Evolutionary conservation across 371 early-diverging fungal species (phyloP).

Genomic region (Umbelopsis sp.): DNA sequence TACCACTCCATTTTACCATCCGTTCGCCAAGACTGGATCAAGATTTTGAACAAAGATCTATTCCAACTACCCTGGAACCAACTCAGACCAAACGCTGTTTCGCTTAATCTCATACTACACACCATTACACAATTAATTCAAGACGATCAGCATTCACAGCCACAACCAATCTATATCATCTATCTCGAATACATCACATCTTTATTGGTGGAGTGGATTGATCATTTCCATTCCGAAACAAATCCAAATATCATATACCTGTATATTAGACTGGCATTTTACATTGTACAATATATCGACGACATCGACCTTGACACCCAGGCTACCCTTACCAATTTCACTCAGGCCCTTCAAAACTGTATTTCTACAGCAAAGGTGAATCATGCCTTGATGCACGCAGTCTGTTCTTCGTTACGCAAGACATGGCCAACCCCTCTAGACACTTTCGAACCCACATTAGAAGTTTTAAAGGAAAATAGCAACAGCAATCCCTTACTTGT

Average conservation of each 20-base stretch:
- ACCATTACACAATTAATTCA: background rate
- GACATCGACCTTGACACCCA: background rate
- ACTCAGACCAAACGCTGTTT: background rate
- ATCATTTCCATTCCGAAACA: background rate
- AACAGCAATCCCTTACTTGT: background rate
- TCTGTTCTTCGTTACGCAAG: background rate
- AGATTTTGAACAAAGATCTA: background rate
- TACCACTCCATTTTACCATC: background rate
- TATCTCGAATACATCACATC: background rate
- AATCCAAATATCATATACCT: background rate
- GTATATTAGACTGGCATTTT: background rate
- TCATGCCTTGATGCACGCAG: background rate
- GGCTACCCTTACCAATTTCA: background rate
- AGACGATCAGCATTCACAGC: background rate
- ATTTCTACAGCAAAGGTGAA: background rate
- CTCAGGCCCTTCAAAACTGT: background rate
- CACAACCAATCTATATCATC: background rate
- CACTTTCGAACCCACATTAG: background rate
- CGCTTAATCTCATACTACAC: background rate
- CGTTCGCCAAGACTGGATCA: background rate
- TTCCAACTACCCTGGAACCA: background rate
- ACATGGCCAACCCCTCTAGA: conserved; percentile 6
- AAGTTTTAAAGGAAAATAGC: background rate
- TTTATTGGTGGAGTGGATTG: background rate
- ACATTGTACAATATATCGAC: conserved; percentile 5